Base-by-base conservation (phyloP, 2,329 filamentous ascomycete species). In the Polychaeton citri region DNA sequence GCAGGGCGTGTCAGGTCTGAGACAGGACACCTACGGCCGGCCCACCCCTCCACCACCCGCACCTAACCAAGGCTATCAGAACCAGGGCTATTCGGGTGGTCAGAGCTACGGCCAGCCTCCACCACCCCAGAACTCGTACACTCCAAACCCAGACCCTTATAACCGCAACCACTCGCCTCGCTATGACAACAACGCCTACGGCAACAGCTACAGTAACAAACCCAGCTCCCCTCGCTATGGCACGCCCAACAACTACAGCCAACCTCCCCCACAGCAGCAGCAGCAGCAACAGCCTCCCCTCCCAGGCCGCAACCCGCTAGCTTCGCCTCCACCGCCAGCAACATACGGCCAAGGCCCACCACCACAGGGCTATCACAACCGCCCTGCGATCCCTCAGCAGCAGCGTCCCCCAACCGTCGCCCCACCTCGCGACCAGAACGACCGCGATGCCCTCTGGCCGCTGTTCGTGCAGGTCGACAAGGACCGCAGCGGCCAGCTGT, bases 401-500 rank as follows among this genome's bases (percentile, higher is more conserved):
- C 63, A 53, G 41, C 63, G 59, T 37, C 69, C 49, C 40, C 68
- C 39, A 49, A 64, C 57, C 42, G 68, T 59, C 45, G 71, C 63
- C 48, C 70, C 56, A 12, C 62, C 62, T 7, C 62, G 69, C 35
- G 71, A 76, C 42, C 68, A 64, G 33, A 71, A 76, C 35, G 80
- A 87, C 52, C 71, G 79, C n/a, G 78, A 68, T 24, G 62, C 76
- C 1, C 69, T 98, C 13, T 76, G 85, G 57, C 82, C 82, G 3
- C 68, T 96, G 18, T 98, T 96, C 64, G 73, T 82, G 41, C 85
- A 86, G 1, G 88, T 95, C 10, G 92, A 98, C 62, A 87, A 84
- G 54, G 72, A 84, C 60, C 71, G 81, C 81, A 64, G 48, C 65
- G 87, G 88, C 15, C 76, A 86, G 45, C 72, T 98, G 32, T 86